Evolutionary conservation across 164 flowering plant species (phyloP), one percentile per base, ranked within the genome.

Genomic region (Protea cynaroides): DNA sequence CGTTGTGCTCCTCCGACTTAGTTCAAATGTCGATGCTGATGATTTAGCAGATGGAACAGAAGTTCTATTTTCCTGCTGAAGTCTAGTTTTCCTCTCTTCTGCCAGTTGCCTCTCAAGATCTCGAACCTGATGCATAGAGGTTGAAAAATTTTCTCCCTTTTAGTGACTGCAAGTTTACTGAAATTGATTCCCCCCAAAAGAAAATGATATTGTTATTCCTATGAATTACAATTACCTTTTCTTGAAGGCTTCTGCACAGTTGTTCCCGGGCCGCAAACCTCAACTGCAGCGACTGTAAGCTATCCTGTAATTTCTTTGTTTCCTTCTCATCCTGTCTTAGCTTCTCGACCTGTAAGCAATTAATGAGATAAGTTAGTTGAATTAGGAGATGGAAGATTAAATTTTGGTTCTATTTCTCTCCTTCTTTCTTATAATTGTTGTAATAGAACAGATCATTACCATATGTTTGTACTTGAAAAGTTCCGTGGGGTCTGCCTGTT

Each of bases 261-360:
- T 84, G 88, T 69, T 92, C 98, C 65, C 91, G 81, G 56, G 88
- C 88, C 55, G 83, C 78, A 71, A 84, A 83, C 66, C 84, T 79
- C 57, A 86, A 65, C 65, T 92, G 98, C 74, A 85, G 66, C 9
- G 88, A 82, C 76, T 86, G 89, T 80, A 90, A 37, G 64, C 54
- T 85, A 25, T 90, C 96, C 76, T 88, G 95, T 59, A 86, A 71
- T 61, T 83, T 90, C 75, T 79, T 88, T 22, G 77, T 70, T 73
- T 92, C 98, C 71, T 90, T 90, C 77, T 92, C 98, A 58, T 90
- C 93, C 22, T 90, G 92, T 75, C 82, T 86, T 23, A 84, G 70
- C 73, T 86, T 86, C 68, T 92, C 98, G 34, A 80, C 98, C 98
- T 92, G 84, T 74, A 40, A 58, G 37, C 11, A 40, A 40, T 40